A percentile compares a stretch with the other conserved stretches of the same genome.
Evolutionary conservation across 139 green algal genomes (phyloP).

Genomic region (Chlorella sp.): DNA sequence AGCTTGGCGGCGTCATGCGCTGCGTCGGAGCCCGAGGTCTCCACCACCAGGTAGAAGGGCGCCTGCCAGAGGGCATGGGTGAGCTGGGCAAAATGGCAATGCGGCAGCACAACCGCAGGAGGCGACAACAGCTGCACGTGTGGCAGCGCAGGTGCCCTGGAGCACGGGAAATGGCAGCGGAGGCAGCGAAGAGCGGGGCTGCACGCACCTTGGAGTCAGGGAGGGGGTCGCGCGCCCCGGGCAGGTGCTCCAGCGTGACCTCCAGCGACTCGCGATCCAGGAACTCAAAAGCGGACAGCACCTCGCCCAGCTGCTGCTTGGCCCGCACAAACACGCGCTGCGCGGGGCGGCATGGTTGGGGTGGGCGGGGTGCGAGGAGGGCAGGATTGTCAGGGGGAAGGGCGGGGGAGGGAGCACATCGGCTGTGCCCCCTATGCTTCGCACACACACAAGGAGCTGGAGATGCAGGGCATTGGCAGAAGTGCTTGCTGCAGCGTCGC

Average conservation of each 20-base stretch:
- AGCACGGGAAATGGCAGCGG: not conserved
- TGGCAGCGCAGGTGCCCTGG: not conserved
- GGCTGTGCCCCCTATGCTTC: too few relatives aligned
- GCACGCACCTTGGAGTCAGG: conserved; percentile 25
- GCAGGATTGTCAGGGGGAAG: too few relatives aligned
- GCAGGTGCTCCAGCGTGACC: conserved; percentile 57
- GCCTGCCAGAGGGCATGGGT: conserved; percentile 21
- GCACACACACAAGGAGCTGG: too few relatives aligned
- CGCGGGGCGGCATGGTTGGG: too few relatives aligned
- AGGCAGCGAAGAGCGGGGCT: not conserved
- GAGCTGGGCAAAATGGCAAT: too few relatives aligned
- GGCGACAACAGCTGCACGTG: not conserved
- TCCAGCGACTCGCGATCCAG: conserved; percentile 78
- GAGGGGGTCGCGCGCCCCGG: conserved; percentile 66
- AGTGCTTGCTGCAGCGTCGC: not conserved
- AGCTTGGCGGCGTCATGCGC: conserved; percentile 82
- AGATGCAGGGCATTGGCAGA: too few relatives aligned
- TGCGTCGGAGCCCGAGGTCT: conserved; percentile 82
- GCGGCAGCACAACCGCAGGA: too few relatives aligned
- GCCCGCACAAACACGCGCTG: conserved; percentile 66
- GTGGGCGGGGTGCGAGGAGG: too few relatives aligned
- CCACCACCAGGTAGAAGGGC: conserved; percentile 91
- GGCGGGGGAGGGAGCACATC: too few relatives aligned
- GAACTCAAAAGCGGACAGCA: conserved; percentile 88
- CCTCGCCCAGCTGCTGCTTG: conserved; percentile 75